Percentiles rank a stretch among this genome's conserved stretches.
These are phyloP conservation scores for Calonectria honghensis DNA, from an alignment of 2,329 filamentous ascomycete species.

Conservation along the genomic window DNA sequence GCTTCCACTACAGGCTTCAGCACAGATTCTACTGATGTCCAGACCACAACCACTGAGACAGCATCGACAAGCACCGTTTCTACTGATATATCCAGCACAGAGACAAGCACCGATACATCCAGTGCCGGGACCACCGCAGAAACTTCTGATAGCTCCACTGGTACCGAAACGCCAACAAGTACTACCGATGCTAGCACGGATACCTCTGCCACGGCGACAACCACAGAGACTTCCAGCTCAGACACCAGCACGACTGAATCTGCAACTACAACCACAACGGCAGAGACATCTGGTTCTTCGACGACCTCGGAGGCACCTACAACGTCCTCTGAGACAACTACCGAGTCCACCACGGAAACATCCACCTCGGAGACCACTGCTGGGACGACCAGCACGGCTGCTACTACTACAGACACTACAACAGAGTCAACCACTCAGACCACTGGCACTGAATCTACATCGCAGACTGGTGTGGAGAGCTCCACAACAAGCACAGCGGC, in stretches of 20 bases:
- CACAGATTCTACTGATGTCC: neutral
- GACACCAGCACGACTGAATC: no score
- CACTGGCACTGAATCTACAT: neutral
- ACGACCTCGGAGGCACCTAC: no score
- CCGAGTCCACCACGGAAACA: neutral
- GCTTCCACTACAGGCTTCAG: neutral
- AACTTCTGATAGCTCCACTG: neutral
- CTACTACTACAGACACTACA: neutral
- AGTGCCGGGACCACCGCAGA: neutral
- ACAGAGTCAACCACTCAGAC: neutral
- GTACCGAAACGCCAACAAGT: no score
- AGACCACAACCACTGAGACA: neutral
- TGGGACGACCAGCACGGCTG: neutral
- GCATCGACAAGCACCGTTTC: neutral
- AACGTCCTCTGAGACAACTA: neutral
- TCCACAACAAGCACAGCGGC: neutral
- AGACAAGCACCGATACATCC: neutral
- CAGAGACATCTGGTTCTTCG: neutral
- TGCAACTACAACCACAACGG: neutral
- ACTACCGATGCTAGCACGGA: neutral
- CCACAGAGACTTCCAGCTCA: neutral
- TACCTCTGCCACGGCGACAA: neutral
- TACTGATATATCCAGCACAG: neutral
- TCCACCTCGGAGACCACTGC: neutral
- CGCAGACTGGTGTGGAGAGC: neutral